phyloP scores from a whole-genome alignment of 2,329 filamentous ascomycete genomes.

The Proliferodiscus dingleyae region DNA sequence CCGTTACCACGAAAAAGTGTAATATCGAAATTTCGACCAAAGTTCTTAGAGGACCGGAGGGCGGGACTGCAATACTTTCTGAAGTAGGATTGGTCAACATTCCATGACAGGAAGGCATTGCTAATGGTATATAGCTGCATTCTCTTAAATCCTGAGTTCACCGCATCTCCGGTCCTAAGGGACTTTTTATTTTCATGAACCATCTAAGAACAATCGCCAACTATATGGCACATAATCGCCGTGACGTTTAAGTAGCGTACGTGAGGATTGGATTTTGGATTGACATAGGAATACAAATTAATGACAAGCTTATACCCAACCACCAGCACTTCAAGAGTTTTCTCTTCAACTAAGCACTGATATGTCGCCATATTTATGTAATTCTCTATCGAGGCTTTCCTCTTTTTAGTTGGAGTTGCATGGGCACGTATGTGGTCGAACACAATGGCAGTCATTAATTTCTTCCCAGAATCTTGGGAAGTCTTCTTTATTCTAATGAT shows the following conservation, averaged over 20 bases:
- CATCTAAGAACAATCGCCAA: background rate
- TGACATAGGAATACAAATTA: background rate
- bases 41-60: slow-evolving; percentile 80
- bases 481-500: too few species aligned
- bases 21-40: slow-evolving; percentile 77
- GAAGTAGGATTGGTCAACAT: slow-evolving; percentile 56
- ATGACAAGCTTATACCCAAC: slow-evolving; percentile 6
- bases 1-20: slow-evolving; percentile 85
- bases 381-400: too few species aligned
- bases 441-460: too few species aligned
- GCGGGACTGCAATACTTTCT: slow-evolving; percentile 86
- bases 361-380: too few species aligned
- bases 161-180: slow-evolving; percentile 82
- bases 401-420: too few species aligned
- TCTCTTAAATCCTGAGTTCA: slow-evolving; percentile 88
- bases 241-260: background rate
- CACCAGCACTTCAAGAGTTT: background rate
- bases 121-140: slow-evolving; percentile 61
- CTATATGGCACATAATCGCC: background rate
- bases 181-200: slow-evolving; percentile 61
- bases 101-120: slow-evolving; percentile 1
- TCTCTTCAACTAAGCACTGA: too few species aligned
- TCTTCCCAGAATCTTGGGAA: too few species aligned
- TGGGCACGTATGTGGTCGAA: too few species aligned
- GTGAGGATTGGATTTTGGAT: background rate